Conservation (phyloP, 176 grass and related monocot genomes). For the Ensete glaucum region DNA sequence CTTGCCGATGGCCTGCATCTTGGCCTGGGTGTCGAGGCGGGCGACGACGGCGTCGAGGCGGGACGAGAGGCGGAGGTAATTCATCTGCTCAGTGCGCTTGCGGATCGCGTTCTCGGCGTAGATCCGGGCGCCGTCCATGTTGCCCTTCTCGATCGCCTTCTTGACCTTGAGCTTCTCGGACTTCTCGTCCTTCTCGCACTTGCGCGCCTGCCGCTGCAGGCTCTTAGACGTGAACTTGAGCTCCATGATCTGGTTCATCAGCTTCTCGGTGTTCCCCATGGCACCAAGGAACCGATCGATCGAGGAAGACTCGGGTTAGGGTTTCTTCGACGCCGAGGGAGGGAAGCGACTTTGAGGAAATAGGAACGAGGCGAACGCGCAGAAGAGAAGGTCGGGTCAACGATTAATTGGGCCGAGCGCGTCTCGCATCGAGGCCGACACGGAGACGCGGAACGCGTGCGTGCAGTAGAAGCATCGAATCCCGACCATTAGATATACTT, state of each 20-base stretch:
- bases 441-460: too few species aligned
- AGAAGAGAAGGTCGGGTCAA: background rate
- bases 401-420: too few species aligned
- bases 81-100: constrained; percentile 95
- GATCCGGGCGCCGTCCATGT: constrained; percentile 90
- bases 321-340: background rate
- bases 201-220: constrained; percentile 82
- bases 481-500: too few species aligned
- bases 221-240: constrained; percentile 92
- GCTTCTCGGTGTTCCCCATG: constrained; percentile 94
- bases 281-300: background rate
- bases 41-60: constrained; percentile 94
- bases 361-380: background rate
- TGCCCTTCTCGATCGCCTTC: constrained; percentile 98
- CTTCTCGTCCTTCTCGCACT: constrained; percentile 99
- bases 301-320: background rate
- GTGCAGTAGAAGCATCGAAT: too few species aligned
- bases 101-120: constrained; percentile 98
- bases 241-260: constrained; percentile 97
- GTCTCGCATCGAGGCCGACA: too few species aligned
- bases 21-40: constrained; percentile 90
- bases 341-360: background rate
- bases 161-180: constrained; percentile 94
- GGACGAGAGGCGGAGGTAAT: constrained; percentile 84
- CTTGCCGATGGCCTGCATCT: constrained; percentile 96